phyloP scores from a whole-genome alignment of 2,329 filamentous ascomycete species.

The Pestalotiopsis sp. region DNA sequence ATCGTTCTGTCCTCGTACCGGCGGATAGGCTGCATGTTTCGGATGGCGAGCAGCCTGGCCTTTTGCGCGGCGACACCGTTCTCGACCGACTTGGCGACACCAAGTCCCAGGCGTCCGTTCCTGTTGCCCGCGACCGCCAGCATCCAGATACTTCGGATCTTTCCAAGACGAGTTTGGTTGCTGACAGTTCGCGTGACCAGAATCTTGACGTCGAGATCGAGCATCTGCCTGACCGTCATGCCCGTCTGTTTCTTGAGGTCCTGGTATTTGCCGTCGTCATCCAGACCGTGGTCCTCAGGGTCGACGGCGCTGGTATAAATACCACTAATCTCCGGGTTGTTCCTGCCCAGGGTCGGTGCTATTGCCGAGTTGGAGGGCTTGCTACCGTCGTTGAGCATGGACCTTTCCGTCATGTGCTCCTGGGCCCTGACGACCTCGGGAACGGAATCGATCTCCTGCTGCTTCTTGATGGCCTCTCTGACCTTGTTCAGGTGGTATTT shows the following conservation, averaged over 20 bases:
- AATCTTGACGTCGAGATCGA: slow-evolving; percentile 66
- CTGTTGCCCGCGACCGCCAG: slow-evolving; percentile 85
- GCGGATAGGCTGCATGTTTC: slow-evolving; percentile 90
- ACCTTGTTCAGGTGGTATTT: slow-evolving; percentile 1
- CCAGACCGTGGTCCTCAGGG: slow-evolving; percentile 51
- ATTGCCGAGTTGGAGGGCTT: slow-evolving; percentile 43
- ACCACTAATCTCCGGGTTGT: slow-evolving; percentile 55
- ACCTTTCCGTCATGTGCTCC: slow-evolving; percentile 37
- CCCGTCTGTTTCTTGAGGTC: slow-evolving; percentile 59
- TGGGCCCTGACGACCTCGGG: neutral
- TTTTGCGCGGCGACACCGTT: slow-evolving; percentile 67
- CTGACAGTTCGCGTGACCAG: slow-evolving; percentile 75
- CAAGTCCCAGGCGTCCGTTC: slow-evolving; percentile 83
- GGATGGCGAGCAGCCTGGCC: slow-evolving; percentile 79
- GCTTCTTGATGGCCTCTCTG: neutral
- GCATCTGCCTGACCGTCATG: slow-evolving; percentile 53
- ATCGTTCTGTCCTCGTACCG: slow-evolving; percentile 93
- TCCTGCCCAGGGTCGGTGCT: slow-evolving; percentile 51
- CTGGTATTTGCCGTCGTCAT: slow-evolving; percentile 53
- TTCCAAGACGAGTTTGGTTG: slow-evolving; percentile 96
- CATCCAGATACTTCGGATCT: slow-evolving; percentile 77
- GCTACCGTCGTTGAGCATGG: slow-evolving; percentile 36
- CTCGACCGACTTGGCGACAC: slow-evolving; percentile 87
- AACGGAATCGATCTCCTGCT: neutral
- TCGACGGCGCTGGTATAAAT: slow-evolving; percentile 51